Evolutionary conservation across 139 green algal species (phyloP).

Genomic region (Tetradesmus obliquus): DNA sequence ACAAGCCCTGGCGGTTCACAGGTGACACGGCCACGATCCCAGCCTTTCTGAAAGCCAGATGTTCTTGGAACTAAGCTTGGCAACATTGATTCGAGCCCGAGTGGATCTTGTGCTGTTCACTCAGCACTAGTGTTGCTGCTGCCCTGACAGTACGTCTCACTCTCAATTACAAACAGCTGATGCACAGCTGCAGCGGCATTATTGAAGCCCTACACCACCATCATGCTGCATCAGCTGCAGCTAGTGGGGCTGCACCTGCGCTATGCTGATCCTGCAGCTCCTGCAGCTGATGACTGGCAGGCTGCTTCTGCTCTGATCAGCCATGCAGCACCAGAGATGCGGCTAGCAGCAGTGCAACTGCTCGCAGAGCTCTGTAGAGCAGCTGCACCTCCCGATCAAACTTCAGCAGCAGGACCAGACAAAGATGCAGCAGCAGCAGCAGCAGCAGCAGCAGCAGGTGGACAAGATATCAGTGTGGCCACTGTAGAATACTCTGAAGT

Average conservation of each 20-base stretch:
- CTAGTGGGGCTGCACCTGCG: not conserved
- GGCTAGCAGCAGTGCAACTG: conserved; percentile 8
- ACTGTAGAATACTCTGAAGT: not conserved
- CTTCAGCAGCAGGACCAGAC: not conserved
- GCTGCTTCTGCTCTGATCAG: not conserved
- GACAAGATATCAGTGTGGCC: no score
- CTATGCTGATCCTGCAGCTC: not conserved
- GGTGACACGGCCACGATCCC: not conserved
- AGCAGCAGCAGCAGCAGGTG: conserved; percentile 3
- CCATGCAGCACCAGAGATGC: not conserved
- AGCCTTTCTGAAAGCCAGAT: not conserved
- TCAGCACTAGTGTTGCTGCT: not conserved
- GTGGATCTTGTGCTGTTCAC: not conserved
- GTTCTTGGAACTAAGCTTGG: not conserved
- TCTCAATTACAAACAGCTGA: not conserved
- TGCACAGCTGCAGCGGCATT: not conserved
- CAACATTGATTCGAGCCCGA: not conserved
- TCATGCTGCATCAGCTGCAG: conserved; percentile 8
- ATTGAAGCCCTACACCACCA: not conserved
- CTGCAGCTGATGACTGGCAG: not conserved
- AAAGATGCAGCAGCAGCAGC: not conserved
- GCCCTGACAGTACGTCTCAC: not conserved
- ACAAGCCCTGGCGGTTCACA: not conserved
- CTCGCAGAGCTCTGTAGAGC: not conserved
- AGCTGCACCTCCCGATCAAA: not conserved